A percentile compares a stretch with the other conserved stretches of the same genome.
Conservation (phyloP, 495 filamentous ascomycete species). For the Hypoxylon fuscum region DNA sequence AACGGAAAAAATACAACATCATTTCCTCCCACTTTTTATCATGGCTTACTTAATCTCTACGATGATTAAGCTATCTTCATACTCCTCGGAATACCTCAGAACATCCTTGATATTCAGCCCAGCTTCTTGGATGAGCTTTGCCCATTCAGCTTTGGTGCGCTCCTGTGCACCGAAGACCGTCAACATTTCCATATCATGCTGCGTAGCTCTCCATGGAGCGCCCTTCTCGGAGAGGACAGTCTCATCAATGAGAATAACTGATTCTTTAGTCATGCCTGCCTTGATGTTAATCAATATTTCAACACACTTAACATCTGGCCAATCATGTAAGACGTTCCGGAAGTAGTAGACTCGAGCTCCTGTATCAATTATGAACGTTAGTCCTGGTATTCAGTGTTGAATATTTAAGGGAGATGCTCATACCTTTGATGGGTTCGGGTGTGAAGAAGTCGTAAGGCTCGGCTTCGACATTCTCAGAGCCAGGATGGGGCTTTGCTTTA, state of each 20-base stretch:
- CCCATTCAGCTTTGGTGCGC: background rate
- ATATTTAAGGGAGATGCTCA: background rate
- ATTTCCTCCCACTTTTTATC: no score
- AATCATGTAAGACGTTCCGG: slow-evolving; percentile 56
- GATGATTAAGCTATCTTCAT: background rate
- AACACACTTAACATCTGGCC: slow-evolving; percentile 49
- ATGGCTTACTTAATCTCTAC: background rate
- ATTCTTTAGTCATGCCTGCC: background rate
- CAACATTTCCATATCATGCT: slow-evolving; percentile 5
- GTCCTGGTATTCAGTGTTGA: background rate
- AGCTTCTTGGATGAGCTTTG: background rate
- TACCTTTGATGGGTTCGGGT: slow-evolving; percentile 39
- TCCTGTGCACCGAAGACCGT: slow-evolving; percentile 1
- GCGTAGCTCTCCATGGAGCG: background rate
- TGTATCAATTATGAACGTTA: background rate
- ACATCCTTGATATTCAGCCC: background rate
- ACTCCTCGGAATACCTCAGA: background rate
- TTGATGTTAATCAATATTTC: slow-evolving; percentile 43
- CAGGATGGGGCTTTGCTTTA: slow-evolving; percentile 1
- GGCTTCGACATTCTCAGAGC: slow-evolving; percentile 29
- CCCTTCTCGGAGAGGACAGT: background rate
- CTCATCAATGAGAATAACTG: background rate
- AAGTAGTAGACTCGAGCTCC: slow-evolving; percentile 54
- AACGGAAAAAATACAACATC: no score
- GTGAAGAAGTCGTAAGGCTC: slow-evolving; percentile 44